Percentiles rank a stretch among this genome's conserved stretches.
Evolutionary conservation across 2,329 filamentous ascomycete genomes (phyloP).

Genomic region (Massarina eburnea): DNA sequence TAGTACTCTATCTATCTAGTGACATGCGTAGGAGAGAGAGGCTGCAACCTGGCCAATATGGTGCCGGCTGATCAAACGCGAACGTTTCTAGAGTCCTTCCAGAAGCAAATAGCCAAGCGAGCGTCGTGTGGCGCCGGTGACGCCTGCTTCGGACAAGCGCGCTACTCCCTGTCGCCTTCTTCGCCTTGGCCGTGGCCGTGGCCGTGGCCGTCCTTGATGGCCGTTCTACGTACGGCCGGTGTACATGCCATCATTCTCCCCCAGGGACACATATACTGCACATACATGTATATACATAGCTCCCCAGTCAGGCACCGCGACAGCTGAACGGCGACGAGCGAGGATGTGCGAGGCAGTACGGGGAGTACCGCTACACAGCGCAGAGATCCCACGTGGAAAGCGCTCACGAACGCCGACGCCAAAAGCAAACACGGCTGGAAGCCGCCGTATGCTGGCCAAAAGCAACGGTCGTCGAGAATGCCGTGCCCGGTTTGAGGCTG

Average conservation of each 20-base stretch:
- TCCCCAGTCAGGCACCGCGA: too few relatives aligned
- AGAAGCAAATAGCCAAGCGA: conserved; percentile 31
- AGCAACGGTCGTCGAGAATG: conserved; percentile 18
- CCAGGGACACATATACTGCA: too few relatives aligned
- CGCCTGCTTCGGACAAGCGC: conserved; percentile 11
- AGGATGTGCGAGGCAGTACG: not conserved
- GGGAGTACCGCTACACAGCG: not conserved
- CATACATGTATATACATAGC: too few relatives aligned
- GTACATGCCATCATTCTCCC: too few relatives aligned
- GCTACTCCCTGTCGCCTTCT: conserved; percentile 7
- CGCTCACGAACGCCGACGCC: not conserved
- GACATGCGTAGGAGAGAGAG: conserved; percentile 8
- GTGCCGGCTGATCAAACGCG: conserved; percentile 24
- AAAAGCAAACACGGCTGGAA: not conserved
- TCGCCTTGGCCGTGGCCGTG: not conserved
- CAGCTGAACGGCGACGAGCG: too few relatives aligned
- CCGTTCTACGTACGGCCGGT: too few relatives aligned
- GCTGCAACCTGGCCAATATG: conserved; percentile 10
- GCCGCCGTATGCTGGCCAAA: conserved; percentile 13
- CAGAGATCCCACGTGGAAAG: conserved; percentile 30
- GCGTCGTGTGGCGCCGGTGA: conserved; percentile 10
- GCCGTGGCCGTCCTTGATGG: not conserved
- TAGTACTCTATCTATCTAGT: conserved; percentile 2
- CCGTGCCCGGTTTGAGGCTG: conserved; percentile 5
- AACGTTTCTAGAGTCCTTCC: conserved; percentile 30